A percentile compares a stretch with the other conserved stretches of the same genome.
These are phyloP conservation scores for Stygiomarasmius scandens DNA, from an alignment of 1,284 basidiomycete species.

Conservation along the genomic window DNA sequence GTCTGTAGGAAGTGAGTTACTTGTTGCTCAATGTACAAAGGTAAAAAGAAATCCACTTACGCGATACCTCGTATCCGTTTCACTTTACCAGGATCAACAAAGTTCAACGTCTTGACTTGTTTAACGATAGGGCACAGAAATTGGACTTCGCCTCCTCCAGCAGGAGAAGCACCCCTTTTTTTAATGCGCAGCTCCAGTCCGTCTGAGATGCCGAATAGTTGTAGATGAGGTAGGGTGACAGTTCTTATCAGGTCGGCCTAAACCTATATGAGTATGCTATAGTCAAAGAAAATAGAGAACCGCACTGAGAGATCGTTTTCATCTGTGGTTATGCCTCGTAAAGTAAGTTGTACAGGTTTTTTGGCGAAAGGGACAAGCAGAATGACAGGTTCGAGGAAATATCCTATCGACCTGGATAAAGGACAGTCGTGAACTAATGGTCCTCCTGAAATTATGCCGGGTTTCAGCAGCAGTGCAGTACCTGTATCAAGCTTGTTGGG, in stretches of 20 bases:
- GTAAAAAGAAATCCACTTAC: slow-evolving; percentile 53
- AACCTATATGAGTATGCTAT: slow-evolving; percentile 16
- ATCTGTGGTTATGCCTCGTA: slow-evolving; percentile 91
- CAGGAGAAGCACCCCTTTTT: slow-evolving; percentile 89
- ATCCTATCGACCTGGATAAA: slow-evolving; percentile 85
- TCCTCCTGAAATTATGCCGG: slow-evolving; percentile 91
- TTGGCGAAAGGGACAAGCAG: slow-evolving; percentile 95
- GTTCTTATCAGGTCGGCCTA: slow-evolving; percentile 91
- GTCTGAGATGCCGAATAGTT: slow-evolving; percentile 87
- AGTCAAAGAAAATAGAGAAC: slow-evolving; percentile 9
- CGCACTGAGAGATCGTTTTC: slow-evolving; percentile 85
- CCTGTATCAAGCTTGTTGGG: slow-evolving; percentile 47
- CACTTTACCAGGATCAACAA: slow-evolving; percentile 88
- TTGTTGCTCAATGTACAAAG: too few species aligned
- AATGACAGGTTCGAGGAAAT: slow-evolving; percentile 90
- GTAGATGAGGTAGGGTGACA: slow-evolving; percentile 89
- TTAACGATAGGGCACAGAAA: slow-evolving; percentile 94
- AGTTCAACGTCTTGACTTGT: slow-evolving; percentile 89
- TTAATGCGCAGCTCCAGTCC: slow-evolving; percentile 89
- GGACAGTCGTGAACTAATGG: slow-evolving; percentile 86
- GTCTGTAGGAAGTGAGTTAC: too few species aligned
- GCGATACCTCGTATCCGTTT: slow-evolving; percentile 95
- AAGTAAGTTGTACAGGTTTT: slow-evolving; percentile 78
- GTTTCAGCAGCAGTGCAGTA: slow-evolving; percentile 88
- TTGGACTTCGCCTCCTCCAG: slow-evolving; percentile 91